phyloP scores from a whole-genome alignment of 805 yeast genomes.

The Candida wancherniae region DNA sequence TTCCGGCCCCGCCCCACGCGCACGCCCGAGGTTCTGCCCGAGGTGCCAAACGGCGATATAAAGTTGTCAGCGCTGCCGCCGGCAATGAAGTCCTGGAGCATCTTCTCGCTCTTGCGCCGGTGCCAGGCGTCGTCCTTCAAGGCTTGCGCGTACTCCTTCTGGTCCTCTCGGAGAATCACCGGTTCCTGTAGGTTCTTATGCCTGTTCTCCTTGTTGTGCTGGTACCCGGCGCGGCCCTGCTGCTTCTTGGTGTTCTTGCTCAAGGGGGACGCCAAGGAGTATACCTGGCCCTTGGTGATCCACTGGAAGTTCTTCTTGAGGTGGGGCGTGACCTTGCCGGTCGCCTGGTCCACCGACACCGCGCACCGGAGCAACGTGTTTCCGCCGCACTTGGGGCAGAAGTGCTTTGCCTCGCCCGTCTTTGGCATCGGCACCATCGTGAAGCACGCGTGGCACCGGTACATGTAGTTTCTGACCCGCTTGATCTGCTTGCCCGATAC shows the following conservation, averaged over 20 bases:
- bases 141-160: slow-evolving; percentile 87
- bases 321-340: slow-evolving; percentile 85
- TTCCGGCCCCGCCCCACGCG: slow-evolving; percentile 81
- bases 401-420: slow-evolving; percentile 72
- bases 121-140: slow-evolving; percentile 86
- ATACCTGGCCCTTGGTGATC: slow-evolving; percentile 83
- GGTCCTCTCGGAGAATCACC: slow-evolving; percentile 78
- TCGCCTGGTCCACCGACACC: slow-evolving; percentile 70
- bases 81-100: slow-evolving; percentile 84
- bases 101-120: slow-evolving; percentile 78
- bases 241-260: slow-evolving; percentile 68
- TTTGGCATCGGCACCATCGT: slow-evolving; percentile 72
- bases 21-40: slow-evolving; percentile 52
- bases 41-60: slow-evolving; percentile 70
- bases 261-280: slow-evolving; percentile 80
- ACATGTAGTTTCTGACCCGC: slow-evolving; percentile 85
- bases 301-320: slow-evolving; percentile 89
- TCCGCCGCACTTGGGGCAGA: slow-evolving; percentile 96
- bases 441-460: slow-evolving; percentile 97
- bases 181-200: slow-evolving; percentile 47
- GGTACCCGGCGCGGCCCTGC: slow-evolving; percentile 75
- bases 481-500: slow-evolving; percentile 80
- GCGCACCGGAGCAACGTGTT: slow-evolving; percentile 85
- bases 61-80: slow-evolving; percentile 89
- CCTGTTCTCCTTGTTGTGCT: slow-evolving; percentile 61